Evolutionary conservation across 192 early-diverging fungal genomes (phyloP), one percentile per base, ranked within the genome.

Genomic region (Bifiguratus adelaidae): DNA sequence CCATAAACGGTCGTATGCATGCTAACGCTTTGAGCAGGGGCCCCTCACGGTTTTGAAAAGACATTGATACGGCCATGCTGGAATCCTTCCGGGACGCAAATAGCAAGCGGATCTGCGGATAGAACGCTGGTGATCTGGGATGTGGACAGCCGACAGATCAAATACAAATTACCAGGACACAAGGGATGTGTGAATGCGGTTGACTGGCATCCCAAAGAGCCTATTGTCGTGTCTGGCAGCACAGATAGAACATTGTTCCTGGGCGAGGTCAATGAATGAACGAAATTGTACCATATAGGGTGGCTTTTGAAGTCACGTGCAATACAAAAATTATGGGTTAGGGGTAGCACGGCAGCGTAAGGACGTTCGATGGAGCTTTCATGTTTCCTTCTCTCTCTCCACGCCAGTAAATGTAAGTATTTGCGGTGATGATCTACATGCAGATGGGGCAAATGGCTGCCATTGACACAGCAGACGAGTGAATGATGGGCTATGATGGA

Each of bases 21-120:
- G 26, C 4, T 32, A 24, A 50, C 12, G 20, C 21, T 47, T 28
- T 4, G 4, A 48, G 16, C 54, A 55, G 89, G 92, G 4, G 93
- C 93, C 3, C 91, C 92, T 20, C 91, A 97, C 50, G 92, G 91
- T 13, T 92, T 88, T 54, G 95, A 99, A 48, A 91, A 89, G 72
- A 92, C 92, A 44, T 69, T 99, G 29, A 77, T 97, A 25, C 72
- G 80, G 18, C 92, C 94, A 0, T 81, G 88, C 16, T 96, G 93
- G 85, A 86, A 86, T 13, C 69, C 76, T 2, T 87, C 95, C 52
- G 89, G 86, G 12, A 68, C 71, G 36, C 85, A 84, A 68, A 77
- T 94, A 28, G 93, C 87, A 0, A 73, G 78, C 8, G 96, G 94
- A 7, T 67, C 80, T 36, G 91, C 81, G 3, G 96, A 99, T 50